These are phyloP conservation scores for Vicia villosa DNA, from an alignment of 306 rosid genomes.

Conservation along the genomic window DNA sequence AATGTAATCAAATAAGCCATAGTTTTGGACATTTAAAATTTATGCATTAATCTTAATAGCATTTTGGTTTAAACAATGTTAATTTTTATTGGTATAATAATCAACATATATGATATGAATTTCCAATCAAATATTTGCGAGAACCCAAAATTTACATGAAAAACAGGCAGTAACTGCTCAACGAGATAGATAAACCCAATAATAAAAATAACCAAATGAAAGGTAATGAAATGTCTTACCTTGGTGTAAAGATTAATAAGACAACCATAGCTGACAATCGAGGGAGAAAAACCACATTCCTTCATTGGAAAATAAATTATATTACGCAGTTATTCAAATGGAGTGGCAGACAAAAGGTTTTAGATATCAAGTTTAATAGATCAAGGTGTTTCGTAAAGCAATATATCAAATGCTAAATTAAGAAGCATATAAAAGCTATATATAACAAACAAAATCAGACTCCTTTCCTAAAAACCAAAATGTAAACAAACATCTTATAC, in stretches of 20 bases:
- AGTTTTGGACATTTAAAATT: slow-evolving; percentile 14
- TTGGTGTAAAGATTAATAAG: slow-evolving; percentile 83
- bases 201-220: slow-evolving; percentile 27
- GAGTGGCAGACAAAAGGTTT: not conserved
- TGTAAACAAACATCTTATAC: slow-evolving; percentile 3
- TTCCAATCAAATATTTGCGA: slow-evolving; percentile 15
- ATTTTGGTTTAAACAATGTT: not conserved
- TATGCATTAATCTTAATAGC: slow-evolving; percentile 18
- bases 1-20: not conserved
- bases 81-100: not conserved
- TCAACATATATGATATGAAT: slow-evolving; percentile 19
- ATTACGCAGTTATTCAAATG: slow-evolving; percentile 26
- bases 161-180: slow-evolving; percentile 1
- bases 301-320: slow-evolving; percentile 32
- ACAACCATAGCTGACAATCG: slow-evolving; percentile 91
- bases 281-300: slow-evolving; percentile 98
- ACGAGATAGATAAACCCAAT: not conserved
- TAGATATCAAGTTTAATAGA: slow-evolving; percentile 21
- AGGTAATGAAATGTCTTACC: slow-evolving; percentile 48
- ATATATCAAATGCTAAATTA: slow-evolving; percentile 28
- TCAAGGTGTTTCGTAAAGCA: not conserved
- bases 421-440: slow-evolving; percentile 4
- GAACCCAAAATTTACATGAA: slow-evolving; percentile 14
- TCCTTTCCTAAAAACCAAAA: slow-evolving; percentile 9
- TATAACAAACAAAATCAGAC: slow-evolving; percentile 2